These are phyloP conservation scores for Pseudognaphalium luteoalbum DNA, from an alignment of 129 eudicot species.

Conservation along the genomic window DNA sequence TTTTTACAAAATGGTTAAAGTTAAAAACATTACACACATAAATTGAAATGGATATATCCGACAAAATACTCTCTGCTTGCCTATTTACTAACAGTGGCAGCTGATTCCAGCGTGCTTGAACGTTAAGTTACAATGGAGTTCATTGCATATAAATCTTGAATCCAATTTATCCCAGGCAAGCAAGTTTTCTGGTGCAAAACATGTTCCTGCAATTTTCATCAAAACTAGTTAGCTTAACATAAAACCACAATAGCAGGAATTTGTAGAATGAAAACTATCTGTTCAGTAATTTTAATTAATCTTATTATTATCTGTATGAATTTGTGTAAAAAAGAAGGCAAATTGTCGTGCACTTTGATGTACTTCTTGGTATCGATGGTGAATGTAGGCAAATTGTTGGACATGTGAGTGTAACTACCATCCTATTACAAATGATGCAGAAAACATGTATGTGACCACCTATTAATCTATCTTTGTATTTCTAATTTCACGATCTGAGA, in stretches of 20 bases:
- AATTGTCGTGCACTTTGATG: background rate
- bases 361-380: background rate
- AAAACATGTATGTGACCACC: background rate
- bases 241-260: background rate
- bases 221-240: constrained; percentile 19
- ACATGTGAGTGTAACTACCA: background rate
- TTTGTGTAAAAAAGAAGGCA: background rate
- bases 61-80: constrained; percentile 42
- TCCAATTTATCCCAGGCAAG: constrained; percentile 40
- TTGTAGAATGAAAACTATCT: background rate
- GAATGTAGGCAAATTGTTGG: background rate
- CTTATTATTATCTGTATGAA: background rate
- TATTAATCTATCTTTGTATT: background rate
- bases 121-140: constrained; percentile 36
- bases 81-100: constrained; percentile 37
- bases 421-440: background rate
- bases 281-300: background rate
- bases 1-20: constrained; percentile 32
- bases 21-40: constrained; percentile 24
- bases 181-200: constrained; percentile 43
- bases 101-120: constrained; percentile 18
- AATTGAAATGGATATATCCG: constrained; percentile 25
- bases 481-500: background rate
- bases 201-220: constrained; percentile 41
- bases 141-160: constrained; percentile 14